Conservation (phyloP, 164 flowering plant genomes). For the Pachysandra terminalis region DNA sequence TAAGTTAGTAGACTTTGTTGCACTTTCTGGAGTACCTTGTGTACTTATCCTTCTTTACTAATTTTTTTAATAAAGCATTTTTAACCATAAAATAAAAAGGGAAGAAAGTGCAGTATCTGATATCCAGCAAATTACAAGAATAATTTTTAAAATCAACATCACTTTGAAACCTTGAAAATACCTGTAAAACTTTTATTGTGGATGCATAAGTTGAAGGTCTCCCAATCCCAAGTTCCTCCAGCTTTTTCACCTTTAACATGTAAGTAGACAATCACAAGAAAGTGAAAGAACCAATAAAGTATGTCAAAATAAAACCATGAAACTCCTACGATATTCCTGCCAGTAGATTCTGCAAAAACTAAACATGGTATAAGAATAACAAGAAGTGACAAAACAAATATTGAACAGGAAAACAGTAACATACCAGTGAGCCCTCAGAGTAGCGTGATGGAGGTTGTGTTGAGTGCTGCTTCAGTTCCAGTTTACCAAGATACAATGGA, state of each 20-base stretch:
- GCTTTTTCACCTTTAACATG: conserved; percentile 57
- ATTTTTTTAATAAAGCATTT: too few relatives aligned
- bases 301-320: background rate
- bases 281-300: background rate
- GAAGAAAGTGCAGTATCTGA: background rate
- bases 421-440: conserved; percentile 78
- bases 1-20: too few relatives aligned
- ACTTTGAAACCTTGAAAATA: conserved; percentile 10
- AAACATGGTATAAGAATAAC: too few relatives aligned
- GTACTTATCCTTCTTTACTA: too few relatives aligned
- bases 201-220: conserved; percentile 96
- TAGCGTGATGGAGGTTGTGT: conserved; percentile 88
- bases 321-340: too few relatives aligned
- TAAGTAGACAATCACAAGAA: too few relatives aligned
- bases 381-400: background rate
- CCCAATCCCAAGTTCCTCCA: conserved; percentile 99
- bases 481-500: conserved; percentile 36
- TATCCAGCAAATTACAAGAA: background rate
- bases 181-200: conserved; percentile 78
- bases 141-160: background rate
- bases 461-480: conserved; percentile 62
- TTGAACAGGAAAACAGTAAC: background rate
- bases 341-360: too few relatives aligned
- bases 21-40: too few relatives aligned
- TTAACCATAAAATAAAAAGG: too few relatives aligned